Evolutionary conservation across 495 filamentous ascomycete species (phyloP).

Genomic region (Jackrogersella multiformis): DNA sequence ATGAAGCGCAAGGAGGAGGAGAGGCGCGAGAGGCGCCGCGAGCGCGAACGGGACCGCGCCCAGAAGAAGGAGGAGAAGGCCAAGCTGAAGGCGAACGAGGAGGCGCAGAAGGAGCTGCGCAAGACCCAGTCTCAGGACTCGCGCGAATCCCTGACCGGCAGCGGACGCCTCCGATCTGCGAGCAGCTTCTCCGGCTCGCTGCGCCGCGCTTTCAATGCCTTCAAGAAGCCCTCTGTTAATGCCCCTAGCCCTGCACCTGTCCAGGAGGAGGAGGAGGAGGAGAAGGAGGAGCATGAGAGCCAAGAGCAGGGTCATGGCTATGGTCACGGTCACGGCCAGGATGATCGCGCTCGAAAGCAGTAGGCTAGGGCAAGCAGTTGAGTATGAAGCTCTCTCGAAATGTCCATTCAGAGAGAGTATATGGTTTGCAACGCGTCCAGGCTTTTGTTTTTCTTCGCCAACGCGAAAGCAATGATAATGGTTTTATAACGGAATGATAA

Average conservation of each 20-base stretch:
- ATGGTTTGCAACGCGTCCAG: background rate
- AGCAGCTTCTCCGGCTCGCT: constrained; percentile 25
- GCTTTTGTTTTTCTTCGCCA: background rate
- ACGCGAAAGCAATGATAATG: background rate
- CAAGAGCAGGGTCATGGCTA: background rate
- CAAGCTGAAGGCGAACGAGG: constrained; percentile 10
- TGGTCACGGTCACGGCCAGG: background rate
- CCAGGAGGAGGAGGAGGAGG: background rate
- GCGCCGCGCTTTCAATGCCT: constrained; percentile 30
- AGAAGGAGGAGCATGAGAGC: background rate
- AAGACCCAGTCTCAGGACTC: background rate
- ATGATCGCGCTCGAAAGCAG: background rate
- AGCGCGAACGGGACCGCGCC: constrained; percentile 28
- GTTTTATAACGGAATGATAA: background rate
- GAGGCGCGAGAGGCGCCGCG: constrained; percentile 16
- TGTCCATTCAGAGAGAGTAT: background rate
- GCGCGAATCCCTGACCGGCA: background rate
- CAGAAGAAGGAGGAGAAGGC: constrained; percentile 29
- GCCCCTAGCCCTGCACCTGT: background rate
- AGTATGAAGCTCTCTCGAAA: background rate
- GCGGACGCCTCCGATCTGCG: background rate
- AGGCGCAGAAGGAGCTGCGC: background rate
- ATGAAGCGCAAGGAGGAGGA: constrained; percentile 26
- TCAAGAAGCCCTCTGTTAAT: constrained; percentile 4
- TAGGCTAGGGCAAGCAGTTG: background rate